A percentile compares a stretch with the other conserved stretches of the same genome.
Conservation (phyloP, 805 yeast genomes). For the Soucietia sequanensis region DNA sequence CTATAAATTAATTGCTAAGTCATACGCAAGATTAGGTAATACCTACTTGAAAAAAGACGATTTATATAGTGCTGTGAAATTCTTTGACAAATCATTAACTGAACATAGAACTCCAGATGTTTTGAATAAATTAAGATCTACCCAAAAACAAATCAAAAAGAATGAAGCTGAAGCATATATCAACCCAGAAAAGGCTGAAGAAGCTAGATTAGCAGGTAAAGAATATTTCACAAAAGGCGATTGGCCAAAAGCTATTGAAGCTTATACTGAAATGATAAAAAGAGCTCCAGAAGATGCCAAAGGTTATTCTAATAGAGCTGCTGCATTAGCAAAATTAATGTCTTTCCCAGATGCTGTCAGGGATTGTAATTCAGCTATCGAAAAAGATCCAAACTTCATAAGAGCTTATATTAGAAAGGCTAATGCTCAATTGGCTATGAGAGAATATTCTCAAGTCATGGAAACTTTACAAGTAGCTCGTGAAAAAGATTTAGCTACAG, state of each 20-base stretch:
- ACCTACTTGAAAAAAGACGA: slow-evolving; percentile 75
- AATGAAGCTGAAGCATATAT: slow-evolving; percentile 76
- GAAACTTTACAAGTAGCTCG: slow-evolving; percentile 82
- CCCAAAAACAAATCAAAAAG: slow-evolving; percentile 82
- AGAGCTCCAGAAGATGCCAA: slow-evolving; percentile 97
- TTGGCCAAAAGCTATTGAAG: slow-evolving; percentile 95
- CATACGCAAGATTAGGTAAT: slow-evolving; percentile 89
- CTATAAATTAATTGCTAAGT: slow-evolving; percentile 86
- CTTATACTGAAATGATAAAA: slow-evolving; percentile 93
- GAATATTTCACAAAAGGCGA: slow-evolving; percentile 85
- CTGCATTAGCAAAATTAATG: slow-evolving; percentile 89
- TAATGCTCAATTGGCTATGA: slow-evolving; percentile 85
- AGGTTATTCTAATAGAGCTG: slow-evolving; percentile 98
- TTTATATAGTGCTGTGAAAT: slow-evolving; percentile 67
- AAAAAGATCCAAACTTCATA: slow-evolving; percentile 81
- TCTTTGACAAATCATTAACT: slow-evolving; percentile 86
- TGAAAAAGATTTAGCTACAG: slow-evolving; percentile 63
- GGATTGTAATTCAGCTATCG: slow-evolving; percentile 89
- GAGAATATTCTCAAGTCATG: slow-evolving; percentile 77
- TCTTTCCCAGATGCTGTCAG: slow-evolving; percentile 95
- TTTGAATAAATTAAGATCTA: slow-evolving; percentile 76
- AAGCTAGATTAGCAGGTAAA: slow-evolving; percentile 90
- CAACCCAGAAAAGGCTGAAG: slow-evolving; percentile 91
- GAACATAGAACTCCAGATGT: slow-evolving; percentile 97
- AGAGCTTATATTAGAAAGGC: slow-evolving; percentile 98